Conservation (phyloP, 108 stramenopile genomes). For the Epithemia pelagica region DNA sequence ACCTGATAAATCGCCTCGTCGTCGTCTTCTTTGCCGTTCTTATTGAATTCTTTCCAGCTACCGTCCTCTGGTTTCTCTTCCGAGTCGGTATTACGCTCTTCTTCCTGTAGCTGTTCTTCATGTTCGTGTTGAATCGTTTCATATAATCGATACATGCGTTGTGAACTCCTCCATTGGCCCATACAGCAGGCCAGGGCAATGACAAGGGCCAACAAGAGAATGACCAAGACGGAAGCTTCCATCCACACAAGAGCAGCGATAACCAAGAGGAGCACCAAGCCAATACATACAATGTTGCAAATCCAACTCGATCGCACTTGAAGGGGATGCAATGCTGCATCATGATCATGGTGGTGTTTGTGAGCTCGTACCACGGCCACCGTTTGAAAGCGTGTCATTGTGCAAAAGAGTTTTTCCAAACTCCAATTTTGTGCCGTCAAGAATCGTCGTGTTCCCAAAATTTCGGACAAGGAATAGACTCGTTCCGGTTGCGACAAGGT, state of each 20-base stretch:
- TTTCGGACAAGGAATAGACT: neutral
- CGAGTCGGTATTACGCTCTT: neutral
- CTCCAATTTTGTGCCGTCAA: neutral
- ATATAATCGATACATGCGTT: neutral
- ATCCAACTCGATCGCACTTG: neutral
- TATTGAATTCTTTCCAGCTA: neutral
- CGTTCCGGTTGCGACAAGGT: neutral
- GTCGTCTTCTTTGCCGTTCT: neutral
- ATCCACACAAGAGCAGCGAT: neutral
- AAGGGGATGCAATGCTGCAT: neutral
- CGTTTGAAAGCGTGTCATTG: too few relatives aligned
- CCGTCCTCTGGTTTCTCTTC: neutral
- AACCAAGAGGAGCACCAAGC: neutral
- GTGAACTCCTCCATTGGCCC: neutral
- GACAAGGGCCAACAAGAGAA: neutral
- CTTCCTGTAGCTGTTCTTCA: neutral
- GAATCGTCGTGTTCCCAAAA: neutral
- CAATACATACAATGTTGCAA: neutral
- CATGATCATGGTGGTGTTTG: too few relatives aligned
- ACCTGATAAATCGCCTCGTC: constrained; percentile 35
- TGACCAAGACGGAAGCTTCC: neutral
- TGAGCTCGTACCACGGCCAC: neutral
- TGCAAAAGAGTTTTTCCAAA: neutral
- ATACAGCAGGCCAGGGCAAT: neutral
- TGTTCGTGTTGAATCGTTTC: neutral